phyloP scores from a whole-genome alignment of 2,329 filamentous ascomycete genomes.

The Ceratocystis eucalypticola region DNA sequence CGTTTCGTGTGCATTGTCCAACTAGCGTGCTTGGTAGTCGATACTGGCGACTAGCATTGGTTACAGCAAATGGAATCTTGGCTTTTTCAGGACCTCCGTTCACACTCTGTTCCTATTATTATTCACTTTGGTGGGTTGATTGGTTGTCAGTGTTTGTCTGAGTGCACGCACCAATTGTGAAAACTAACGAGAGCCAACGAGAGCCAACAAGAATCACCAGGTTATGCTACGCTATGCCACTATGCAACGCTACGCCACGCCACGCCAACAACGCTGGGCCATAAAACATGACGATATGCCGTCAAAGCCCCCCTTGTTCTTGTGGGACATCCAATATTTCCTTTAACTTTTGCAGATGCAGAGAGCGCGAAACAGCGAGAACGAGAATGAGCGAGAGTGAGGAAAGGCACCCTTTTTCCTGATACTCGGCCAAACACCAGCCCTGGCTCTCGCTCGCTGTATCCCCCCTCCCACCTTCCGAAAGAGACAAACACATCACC shows the following conservation, averaged over 20 bases:
- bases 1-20: slow-evolving; percentile 2
- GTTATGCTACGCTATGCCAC: slow-evolving; percentile 1
- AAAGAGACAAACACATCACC: not conserved
- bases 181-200: not conserved
- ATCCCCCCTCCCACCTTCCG: not conserved
- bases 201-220: not conserved
- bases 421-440: not conserved
- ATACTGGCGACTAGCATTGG: not conserved
- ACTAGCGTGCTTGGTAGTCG: not conserved
- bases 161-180: not conserved
- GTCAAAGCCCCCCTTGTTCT: slow-evolving; percentile 2
- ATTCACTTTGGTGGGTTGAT: not conserved
- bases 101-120: not conserved
- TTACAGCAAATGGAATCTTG: not conserved
- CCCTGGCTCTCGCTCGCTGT: not conserved
- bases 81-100: not conserved
- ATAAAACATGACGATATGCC: slow-evolving; percentile 7
- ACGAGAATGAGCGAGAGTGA: not conserved
- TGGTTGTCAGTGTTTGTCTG: not conserved
- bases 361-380: slow-evolving; percentile 6
- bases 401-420: not conserved
- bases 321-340: slow-evolving; percentile 2
- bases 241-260: not conserved
- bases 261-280: slow-evolving; percentile 1
- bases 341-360: not conserved